A percentile compares a stretch with the other conserved stretches of the same genome.
These are phyloP conservation scores for Myriosclerotinia scirpicola DNA, from an alignment of 2,329 filamentous ascomycete species.

Conservation along the genomic window DNA sequence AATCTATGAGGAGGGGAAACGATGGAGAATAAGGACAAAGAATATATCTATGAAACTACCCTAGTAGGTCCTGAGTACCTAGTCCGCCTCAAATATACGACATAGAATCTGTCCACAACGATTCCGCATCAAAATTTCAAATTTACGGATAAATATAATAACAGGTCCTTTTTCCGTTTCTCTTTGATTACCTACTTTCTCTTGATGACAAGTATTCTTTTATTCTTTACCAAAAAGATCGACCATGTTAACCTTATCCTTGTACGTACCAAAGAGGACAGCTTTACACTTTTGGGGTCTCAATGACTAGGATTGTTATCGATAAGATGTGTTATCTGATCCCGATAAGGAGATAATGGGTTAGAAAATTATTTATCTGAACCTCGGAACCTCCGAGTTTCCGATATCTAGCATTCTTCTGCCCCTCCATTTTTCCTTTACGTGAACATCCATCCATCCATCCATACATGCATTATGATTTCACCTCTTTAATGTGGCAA, in stretches of 20 bases:
- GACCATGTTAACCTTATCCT: constrained; percentile 14
- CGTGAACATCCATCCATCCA: too few species aligned
- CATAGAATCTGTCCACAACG: constrained; percentile 40
- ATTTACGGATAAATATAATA: background rate
- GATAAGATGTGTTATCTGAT: constrained; percentile 19
- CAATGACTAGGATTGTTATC: too few species aligned
- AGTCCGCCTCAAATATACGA: constrained; percentile 26
- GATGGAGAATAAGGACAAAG: constrained; percentile 7
- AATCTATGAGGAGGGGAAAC: constrained; percentile 18
- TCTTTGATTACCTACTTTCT: background rate
- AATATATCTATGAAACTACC: background rate
- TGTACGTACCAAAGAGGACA: constrained; percentile 24
- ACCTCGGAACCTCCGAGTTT: background rate
- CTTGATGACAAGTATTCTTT: constrained; percentile 15
- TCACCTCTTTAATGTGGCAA: background rate
- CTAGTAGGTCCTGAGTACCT: too few species aligned
- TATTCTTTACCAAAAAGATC: background rate
- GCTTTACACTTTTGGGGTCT: constrained; percentile 10
- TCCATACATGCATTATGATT: too few species aligned
- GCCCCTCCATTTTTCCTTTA: background rate
- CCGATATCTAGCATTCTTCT: background rate
- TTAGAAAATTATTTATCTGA: background rate
- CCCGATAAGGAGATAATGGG: background rate
- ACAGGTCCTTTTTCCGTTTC: background rate
- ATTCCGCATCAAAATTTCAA: background rate